Percentiles rank a stretch among this genome's conserved stretches.
Conservation (phyloP, 768 basidiomycete genomes). For the Sporobolomyces pararoseus region DNA sequence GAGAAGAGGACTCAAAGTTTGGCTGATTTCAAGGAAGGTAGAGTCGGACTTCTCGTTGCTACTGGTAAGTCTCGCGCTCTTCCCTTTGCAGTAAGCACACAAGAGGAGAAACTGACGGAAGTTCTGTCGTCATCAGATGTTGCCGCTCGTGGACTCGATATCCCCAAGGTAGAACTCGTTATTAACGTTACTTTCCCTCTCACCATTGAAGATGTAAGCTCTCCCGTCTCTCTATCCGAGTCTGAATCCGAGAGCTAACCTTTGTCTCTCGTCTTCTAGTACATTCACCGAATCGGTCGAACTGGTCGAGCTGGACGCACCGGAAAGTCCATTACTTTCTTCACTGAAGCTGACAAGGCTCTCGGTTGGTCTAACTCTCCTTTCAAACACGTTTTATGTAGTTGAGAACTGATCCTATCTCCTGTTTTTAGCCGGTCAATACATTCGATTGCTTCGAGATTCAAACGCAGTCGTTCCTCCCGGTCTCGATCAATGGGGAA, state of each 20-base stretch:
- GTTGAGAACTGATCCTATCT: background rate
- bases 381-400: too few relatives aligned
- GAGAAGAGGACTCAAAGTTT: conserved; percentile 75
- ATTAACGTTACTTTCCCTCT: conserved; percentile 66
- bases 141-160: conserved; percentile 92
- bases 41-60: conserved; percentile 77
- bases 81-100: too few relatives aligned
- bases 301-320: conserved; percentile 80
- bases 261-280: conserved; percentile 5
- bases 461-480: conserved; percentile 71
- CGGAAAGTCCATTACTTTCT: conserved; percentile 92
- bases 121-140: conserved; percentile 79
- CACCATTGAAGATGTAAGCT: conserved; percentile 84
- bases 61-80: conserved; percentile 49
- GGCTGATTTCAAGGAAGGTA: conserved; percentile 78
- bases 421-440: conserved; percentile 67
- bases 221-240: background rate
- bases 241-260: conserved; percentile 45
- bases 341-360: conserved; percentile 70
- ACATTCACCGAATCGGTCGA: conserved; percentile 55
- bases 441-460: conserved; percentile 83
- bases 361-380: conserved; percentile 21
- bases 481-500: conserved; percentile 57
- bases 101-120: too few relatives aligned
- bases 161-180: conserved; percentile 88